These are phyloP conservation scores for Vanrija sp. DNA, from an alignment of 1,284 basidiomycete genomes.

Conservation along the genomic window DNA sequence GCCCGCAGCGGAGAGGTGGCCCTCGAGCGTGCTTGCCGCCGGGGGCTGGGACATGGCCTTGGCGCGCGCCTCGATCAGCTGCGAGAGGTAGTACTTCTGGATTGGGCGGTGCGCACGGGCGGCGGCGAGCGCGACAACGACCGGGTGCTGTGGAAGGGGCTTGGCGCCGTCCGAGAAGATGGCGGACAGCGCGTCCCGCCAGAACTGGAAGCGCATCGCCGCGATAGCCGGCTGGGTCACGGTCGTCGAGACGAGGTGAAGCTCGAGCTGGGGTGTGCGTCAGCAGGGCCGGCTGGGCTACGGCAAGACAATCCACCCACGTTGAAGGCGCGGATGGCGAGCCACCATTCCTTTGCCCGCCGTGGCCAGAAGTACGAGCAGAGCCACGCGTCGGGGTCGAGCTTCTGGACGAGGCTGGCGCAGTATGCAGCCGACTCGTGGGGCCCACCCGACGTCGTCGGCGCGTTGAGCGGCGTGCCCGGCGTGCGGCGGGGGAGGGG, in stretches of 20 bases:
- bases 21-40: slow-evolving; percentile 65
- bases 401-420: slow-evolving; percentile 40
- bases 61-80: slow-evolving; percentile 83
- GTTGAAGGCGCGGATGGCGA: slow-evolving; percentile 81
- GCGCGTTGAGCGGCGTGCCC: slow-evolving; percentile 17
- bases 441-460: slow-evolving; percentile 30
- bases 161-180: slow-evolving; percentile 48
- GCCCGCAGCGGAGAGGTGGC: slow-evolving; percentile 67
- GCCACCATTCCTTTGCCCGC: slow-evolving; percentile 63
- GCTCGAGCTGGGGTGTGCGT: slow-evolving; percentile 62
- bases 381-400: slow-evolving; percentile 65
- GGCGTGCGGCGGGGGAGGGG: slow-evolving; percentile 3
- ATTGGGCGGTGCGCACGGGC: slow-evolving; percentile 53
- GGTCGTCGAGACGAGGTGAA: slow-evolving; percentile 73
- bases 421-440: slow-evolving; percentile 45
- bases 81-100: slow-evolving; percentile 67
- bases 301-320: slow-evolving; percentile 54
- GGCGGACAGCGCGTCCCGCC: slow-evolving; percentile 76
- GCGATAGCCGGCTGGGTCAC: slow-evolving; percentile 76
- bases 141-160: slow-evolving; percentile 66
- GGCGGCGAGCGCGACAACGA: slow-evolving; percentile 69
- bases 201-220: slow-evolving; percentile 86
- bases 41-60: slow-evolving; percentile 64
- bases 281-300: background rate
- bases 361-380: slow-evolving; percentile 72